These are phyloP conservation scores for Trichosporon faecale DNA, from an alignment of 1,284 basidiomycete genomes.

Conservation along the genomic window DNA sequence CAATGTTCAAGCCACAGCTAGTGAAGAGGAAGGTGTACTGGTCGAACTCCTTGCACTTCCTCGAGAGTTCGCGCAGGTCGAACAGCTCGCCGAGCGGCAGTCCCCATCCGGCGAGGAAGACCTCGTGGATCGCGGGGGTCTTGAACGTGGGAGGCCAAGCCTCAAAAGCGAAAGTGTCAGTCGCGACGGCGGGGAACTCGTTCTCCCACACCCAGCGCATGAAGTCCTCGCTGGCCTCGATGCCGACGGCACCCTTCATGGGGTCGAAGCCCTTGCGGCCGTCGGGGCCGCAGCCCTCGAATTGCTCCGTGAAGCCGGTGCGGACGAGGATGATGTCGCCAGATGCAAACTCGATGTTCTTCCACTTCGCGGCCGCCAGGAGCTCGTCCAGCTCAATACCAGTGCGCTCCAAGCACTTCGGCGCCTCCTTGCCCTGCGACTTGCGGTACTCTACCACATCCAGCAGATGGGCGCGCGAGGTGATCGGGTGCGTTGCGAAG, in stretches of 20 bases:
- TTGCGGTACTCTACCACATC: constrained; percentile 35
- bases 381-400: constrained; percentile 36
- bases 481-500: constrained; percentile 22
- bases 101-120: constrained; percentile 43
- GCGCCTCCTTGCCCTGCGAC: constrained; percentile 39
- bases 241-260: constrained; percentile 26
- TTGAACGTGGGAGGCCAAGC: constrained; percentile 26
- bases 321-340: constrained; percentile 51
- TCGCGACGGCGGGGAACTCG: constrained; percentile 53
- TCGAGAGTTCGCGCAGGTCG: constrained; percentile 50
- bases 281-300: background rate
- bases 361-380: constrained; percentile 27
- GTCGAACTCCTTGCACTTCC: constrained; percentile 38
- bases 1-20: constrained; percentile 50
- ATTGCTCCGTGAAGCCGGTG: constrained; percentile 47
- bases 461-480: constrained; percentile 23
- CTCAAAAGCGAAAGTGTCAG: constrained; percentile 47
- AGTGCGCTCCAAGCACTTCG: constrained; percentile 39
- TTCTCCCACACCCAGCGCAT: constrained; percentile 53
- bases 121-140: constrained; percentile 30
- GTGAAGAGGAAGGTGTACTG: constrained; percentile 53
- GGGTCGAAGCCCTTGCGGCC: constrained; percentile 13
- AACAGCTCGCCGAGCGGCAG: constrained; percentile 53
- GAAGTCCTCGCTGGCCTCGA: constrained; percentile 40
- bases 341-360: constrained; percentile 36